Evolutionary conservation across 2,329 filamentous ascomycete species (phyloP).

Genomic region (Monilinia fructigena): DNA sequence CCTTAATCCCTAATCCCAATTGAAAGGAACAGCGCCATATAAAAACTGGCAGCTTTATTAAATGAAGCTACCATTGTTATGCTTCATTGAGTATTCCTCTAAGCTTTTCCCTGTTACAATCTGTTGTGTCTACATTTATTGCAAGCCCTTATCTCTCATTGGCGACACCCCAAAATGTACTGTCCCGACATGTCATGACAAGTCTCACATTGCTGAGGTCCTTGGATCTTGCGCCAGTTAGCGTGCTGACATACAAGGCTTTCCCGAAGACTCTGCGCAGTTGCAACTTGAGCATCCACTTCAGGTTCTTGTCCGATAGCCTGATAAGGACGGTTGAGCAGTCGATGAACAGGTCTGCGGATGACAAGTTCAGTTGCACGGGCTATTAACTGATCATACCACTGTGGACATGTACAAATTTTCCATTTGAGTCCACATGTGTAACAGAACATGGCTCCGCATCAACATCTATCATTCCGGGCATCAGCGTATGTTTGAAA

Average conservation of each 20-base stretch:
- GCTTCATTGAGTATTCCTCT: not conserved
- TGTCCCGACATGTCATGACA: conserved; percentile 42
- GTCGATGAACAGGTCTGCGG: conserved; percentile 22
- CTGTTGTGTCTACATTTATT: conserved; percentile 45
- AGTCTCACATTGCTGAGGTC: conserved; percentile 44
- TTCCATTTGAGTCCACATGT: conserved; percentile 47
- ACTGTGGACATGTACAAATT: conserved; percentile 43
- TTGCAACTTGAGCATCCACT: conserved; percentile 41
- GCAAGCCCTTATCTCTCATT: conserved; percentile 48
- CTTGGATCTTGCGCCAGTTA: conserved; percentile 41
- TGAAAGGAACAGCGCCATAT: too few species aligned
- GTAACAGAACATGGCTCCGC: conserved; percentile 52
- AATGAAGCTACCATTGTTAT: too few species aligned
- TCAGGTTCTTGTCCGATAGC: conserved; percentile 11
- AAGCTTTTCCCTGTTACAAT: too few species aligned
- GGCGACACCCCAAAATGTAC: conserved; percentile 48
- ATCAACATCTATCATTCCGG: conserved; percentile 44
- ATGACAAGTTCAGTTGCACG: conserved; percentile 41
- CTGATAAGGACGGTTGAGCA: not conserved
- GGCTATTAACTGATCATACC: conserved; percentile 39
- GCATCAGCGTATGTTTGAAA: conserved; percentile 15
- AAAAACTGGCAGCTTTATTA: too few species aligned
- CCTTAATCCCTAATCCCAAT: too few species aligned
- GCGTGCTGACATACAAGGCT: conserved; percentile 46
- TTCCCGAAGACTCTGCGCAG: conserved; percentile 33